Base-by-base conservation (phyloP, 805 yeast species). In the Starmerella bombicola region DNA sequence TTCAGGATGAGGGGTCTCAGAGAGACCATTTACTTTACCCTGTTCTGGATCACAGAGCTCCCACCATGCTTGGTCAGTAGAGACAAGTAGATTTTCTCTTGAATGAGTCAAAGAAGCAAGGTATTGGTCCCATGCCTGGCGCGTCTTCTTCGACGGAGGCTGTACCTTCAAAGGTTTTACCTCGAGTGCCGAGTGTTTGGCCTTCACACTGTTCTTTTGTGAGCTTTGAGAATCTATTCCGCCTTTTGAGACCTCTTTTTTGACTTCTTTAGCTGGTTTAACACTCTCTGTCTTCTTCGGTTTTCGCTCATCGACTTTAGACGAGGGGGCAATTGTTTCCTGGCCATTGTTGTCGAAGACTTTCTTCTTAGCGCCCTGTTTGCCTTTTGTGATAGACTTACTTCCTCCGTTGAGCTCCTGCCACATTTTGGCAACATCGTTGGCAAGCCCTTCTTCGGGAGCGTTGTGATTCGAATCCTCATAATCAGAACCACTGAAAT, bases 1-100 rank as follows among this genome's bases (percentile, higher is more conserved):
- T 23, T 61, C 53, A 53, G 65, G 49, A 3, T 57, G 51, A 13
- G 59, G 50, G 32, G 54, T 55, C 8, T 55, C 48, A 2, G 49
- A 32, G 4, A 43, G 47, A 2, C 21, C 37, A 10, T 6, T 12
- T n/a, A 13, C 21, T 16, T 4, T 12, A 12, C 21, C 7, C 20
- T 10, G 26, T 17, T 9, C 8, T 9, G 18, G 25, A n/a, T 5
- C 51, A 17, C 74, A 70, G n/a, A 71, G 60, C 44, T 77, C 72
- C 58, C 74, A 82, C 95, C 96, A 86, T 49, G 79, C 82, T 18
- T 40, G 34, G 8, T 30, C 35, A 6, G 5, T 38, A 4, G 46
- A 48, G 70, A 31, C 79, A 76, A 29, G 29, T n/a, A 85, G 61
- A 0, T 67, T 8, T 4, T 20, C 24, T 5, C 8, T 15, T 5